Evolutionary conservation across 768 basidiomycete species (phyloP).

Genomic region (Ramaria sp.): DNA sequence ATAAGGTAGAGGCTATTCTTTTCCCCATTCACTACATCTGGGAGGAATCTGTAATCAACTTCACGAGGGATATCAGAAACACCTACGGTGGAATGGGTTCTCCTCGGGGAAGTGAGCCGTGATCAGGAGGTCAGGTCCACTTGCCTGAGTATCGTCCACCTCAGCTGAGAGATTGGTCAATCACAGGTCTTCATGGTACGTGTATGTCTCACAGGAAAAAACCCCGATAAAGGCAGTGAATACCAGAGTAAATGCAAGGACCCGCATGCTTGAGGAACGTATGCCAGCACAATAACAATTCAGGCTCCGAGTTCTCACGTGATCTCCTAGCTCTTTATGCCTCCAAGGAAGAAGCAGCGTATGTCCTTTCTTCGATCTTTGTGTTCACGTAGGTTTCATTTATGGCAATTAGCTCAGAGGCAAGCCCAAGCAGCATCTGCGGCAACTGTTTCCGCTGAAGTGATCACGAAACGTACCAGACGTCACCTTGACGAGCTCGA

Average conservation of each 20-base stretch:
- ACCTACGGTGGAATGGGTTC: constrained; percentile 71
- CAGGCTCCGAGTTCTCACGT: background rate
- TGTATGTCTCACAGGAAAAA: background rate
- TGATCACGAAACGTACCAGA: constrained; percentile 66
- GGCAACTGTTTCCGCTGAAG: constrained; percentile 41
- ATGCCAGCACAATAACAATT: constrained; percentile 1
- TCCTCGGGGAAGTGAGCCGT: constrained; percentile 54
- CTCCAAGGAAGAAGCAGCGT: constrained; percentile 8
- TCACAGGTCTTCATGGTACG: background rate
- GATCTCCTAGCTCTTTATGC: background rate
- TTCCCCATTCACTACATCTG: constrained; percentile 80
- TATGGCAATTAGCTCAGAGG: background rate
- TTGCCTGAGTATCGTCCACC: background rate
- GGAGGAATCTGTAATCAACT: background rate
- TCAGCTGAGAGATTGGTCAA: background rate
- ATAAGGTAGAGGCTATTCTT: constrained; percentile 53
- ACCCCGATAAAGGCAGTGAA: background rate
- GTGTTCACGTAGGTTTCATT: background rate
- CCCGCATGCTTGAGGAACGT: background rate
- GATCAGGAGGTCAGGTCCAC: constrained; percentile 44
- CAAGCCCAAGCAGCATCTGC: constrained; percentile 4
- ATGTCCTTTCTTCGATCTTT: background rate
- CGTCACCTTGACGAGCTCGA: constrained; percentile 80
- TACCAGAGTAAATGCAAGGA: background rate
- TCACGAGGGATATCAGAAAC: background rate